phyloP scores from a whole-genome alignment of 345 rosid genomes.

The Camelina neglecta region DNA sequence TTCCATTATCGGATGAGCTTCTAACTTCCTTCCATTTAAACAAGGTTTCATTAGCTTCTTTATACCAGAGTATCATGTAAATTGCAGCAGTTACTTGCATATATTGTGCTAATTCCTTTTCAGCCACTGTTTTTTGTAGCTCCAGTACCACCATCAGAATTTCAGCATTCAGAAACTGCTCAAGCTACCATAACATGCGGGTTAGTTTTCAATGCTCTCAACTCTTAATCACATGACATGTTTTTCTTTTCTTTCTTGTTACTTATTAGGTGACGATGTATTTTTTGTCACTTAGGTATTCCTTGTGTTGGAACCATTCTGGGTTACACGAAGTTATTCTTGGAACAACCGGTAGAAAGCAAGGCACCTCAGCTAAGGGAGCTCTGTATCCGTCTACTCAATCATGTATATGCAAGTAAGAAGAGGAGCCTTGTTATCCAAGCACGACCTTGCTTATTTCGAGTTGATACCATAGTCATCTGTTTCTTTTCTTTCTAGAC shows the following conservation, averaged over 20 bases:
- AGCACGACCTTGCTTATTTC: background rate
- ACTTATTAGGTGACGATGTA: background rate
- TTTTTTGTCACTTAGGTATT: constrained; percentile 60
- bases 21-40: constrained; percentile 55
- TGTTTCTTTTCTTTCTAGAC: constrained; percentile 45
- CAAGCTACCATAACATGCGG: constrained; percentile 89
- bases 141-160: constrained; percentile 72
- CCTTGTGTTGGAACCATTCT: constrained; percentile 84
- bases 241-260: constrained; percentile 22
- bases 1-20: constrained; percentile 52
- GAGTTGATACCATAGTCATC: constrained; percentile 6
- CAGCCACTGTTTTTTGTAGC: constrained; percentile 79
- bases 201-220: constrained; percentile 45
- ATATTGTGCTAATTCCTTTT: constrained; percentile 37
- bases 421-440: constrained; percentile 16
- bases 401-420: constrained; percentile 92
- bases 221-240: constrained; percentile 25
- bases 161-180: constrained; percentile 89
- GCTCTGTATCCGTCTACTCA: constrained; percentile 76
- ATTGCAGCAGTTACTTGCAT: constrained; percentile 14
- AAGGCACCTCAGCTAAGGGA: constrained; percentile 90
- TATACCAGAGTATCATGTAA: constrained; percentile 19
- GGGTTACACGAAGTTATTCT: constrained; percentile 91
- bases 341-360: constrained; percentile 95
- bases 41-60: constrained; percentile 57